phyloP scores from a whole-genome alignment of 371 early-diverging fungal genomes.

The Zychaea mexicana region DNA sequence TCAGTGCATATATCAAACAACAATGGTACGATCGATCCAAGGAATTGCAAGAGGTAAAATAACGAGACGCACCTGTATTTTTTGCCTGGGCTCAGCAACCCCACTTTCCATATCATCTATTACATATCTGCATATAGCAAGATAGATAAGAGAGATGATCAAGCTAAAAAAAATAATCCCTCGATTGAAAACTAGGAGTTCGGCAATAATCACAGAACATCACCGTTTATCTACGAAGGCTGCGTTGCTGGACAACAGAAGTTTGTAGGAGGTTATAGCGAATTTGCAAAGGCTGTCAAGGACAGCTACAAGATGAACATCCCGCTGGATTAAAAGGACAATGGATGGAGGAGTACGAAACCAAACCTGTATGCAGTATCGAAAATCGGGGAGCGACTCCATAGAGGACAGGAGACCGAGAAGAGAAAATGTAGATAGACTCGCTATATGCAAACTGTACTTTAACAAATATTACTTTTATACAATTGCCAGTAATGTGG shows the following conservation, averaged over 20 bases:
- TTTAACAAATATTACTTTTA: no score
- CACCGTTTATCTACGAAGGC: constrained; percentile 61
- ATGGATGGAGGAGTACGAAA: neutral
- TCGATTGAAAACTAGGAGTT: constrained; percentile 26
- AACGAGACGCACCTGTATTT: no score
- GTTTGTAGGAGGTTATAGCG: constrained; percentile 50
- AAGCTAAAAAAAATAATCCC: neutral
- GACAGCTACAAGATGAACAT: constrained; percentile 29
- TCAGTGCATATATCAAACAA: constrained; percentile 43
- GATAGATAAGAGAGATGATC: neutral
- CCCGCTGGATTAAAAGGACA: constrained; percentile 17
- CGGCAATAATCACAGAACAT: constrained; percentile 40
- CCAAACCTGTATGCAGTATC: no score
- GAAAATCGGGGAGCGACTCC: no score
- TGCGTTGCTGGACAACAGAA: constrained; percentile 36
- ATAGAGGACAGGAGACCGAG: no score
- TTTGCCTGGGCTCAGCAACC: no score
- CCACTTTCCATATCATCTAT: neutral
- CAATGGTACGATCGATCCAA: constrained; percentile 46
- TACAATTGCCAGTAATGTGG: no score
- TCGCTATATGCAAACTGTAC: no score
- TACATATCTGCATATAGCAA: neutral
- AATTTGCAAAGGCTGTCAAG: constrained; percentile 46
- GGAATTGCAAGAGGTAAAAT: constrained; percentile 45
- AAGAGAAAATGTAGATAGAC: no score